phyloP scores from a whole-genome alignment of 73 alveolate species.

The Tetrahymena thermophila region DNA sequence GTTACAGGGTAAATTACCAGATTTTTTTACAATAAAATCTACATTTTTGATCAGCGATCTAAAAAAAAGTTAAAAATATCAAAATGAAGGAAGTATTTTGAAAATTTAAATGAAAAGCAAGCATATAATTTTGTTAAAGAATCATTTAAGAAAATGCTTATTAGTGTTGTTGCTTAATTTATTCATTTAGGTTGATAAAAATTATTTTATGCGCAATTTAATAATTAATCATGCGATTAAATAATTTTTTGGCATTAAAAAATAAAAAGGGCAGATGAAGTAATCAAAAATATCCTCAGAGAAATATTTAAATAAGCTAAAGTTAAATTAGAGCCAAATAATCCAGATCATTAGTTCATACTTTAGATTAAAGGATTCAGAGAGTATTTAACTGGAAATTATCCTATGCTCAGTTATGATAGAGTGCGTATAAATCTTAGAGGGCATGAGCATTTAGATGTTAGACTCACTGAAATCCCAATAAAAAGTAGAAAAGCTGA shows the following conservation, averaged over 20 bases:
- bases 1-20: conserved; percentile 3
- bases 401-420: conserved; percentile 74
- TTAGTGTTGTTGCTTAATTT: too few species aligned
- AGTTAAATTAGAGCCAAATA: conserved; percentile 48
- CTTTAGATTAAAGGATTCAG: conserved; percentile 70
- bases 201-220: neutral
- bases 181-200: too few species aligned
- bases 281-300: conserved; percentile 63
- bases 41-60: neutral
- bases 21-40: neutral
- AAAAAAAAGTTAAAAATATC: neutral
- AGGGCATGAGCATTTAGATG: conserved; percentile 51
- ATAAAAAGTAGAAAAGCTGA: conserved; percentile 10
- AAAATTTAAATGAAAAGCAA: neutral
- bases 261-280: conserved; percentile 57
- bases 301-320: conserved; percentile 32
- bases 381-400: conserved; percentile 79
- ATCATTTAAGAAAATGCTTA: neutral
- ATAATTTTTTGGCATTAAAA: neutral
- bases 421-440: conserved; percentile 75
- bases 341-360: conserved; percentile 45
- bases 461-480: conserved; percentile 26
- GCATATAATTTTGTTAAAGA: neutral
- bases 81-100: neutral
- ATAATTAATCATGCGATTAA: neutral